Conservation (phyloP, 139 green algal genomes). For the Mesotaenium endlicherianum region DNA sequence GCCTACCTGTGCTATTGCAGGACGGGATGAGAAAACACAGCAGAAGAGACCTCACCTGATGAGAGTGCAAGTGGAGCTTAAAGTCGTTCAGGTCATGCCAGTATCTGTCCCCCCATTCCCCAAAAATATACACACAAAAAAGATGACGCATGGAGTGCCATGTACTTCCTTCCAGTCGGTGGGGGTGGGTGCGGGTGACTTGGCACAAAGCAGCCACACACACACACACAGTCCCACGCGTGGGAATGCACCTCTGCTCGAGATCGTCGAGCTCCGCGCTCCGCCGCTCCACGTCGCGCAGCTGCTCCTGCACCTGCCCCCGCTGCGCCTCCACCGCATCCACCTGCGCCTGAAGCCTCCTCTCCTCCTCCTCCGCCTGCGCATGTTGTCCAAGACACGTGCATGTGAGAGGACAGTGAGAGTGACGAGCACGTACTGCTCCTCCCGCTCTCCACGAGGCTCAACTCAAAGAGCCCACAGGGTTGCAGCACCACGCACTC, state of each 20-base stretch:
- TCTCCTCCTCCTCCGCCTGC: constrained; percentile 39
- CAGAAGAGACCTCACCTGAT: constrained; percentile 16
- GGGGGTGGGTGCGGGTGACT: background rate
- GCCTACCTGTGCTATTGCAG: too few relatives aligned
- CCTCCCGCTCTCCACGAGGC: too few relatives aligned
- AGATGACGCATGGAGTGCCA: too few relatives aligned
- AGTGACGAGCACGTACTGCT: too few relatives aligned
- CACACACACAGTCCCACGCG: background rate
- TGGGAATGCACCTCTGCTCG: constrained; percentile 15
- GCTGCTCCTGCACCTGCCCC: constrained; percentile 46
- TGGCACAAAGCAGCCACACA: background rate
- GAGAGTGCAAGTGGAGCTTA: constrained; percentile 53
- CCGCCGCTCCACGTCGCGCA: constrained; percentile 47
- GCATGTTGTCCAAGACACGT: too few relatives aligned
- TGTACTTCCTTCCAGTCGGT: too few relatives aligned
- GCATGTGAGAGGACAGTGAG: too few relatives aligned
- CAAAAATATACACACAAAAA: background rate
- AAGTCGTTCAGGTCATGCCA: constrained; percentile 85
- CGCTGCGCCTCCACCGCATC: constrained; percentile 26
- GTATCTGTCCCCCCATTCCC: constrained; percentile 56
- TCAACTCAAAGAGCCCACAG: too few relatives aligned
- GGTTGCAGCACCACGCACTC: too few relatives aligned
- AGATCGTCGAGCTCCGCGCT: background rate
- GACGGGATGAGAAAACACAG: background rate
- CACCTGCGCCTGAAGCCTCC: constrained; percentile 54